These are phyloP conservation scores for Calocybe indica DNA, from an alignment of 768 basidiomycete genomes.

Conservation along the genomic window DNA sequence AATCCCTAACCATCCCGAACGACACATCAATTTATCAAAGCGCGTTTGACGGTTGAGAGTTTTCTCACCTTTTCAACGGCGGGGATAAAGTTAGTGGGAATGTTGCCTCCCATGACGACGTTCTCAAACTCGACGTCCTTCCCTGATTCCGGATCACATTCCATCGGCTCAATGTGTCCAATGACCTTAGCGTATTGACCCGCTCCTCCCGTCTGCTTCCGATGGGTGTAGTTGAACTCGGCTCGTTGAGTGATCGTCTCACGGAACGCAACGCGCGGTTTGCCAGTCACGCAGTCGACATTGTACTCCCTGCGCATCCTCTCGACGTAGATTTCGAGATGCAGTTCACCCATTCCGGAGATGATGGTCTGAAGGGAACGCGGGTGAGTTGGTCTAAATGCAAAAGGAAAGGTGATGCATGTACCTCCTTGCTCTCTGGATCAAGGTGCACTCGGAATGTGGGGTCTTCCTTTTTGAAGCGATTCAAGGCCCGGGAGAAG, in stretches of 20 bases:
- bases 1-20: conserved; percentile 60
- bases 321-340: conserved; percentile 98
- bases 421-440: conserved; percentile 86
- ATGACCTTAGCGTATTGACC: conserved; percentile 95
- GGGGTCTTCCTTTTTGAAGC: conserved; percentile 98
- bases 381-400: background rate
- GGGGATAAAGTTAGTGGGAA: conserved; percentile 89
- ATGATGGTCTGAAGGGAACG: conserved; percentile 75
- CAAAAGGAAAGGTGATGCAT: background rate
- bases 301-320: conserved; percentile 98
- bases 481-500: conserved; percentile 93
- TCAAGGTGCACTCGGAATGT: conserved; percentile 98
- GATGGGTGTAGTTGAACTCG: conserved; percentile 88
- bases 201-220: conserved; percentile 97
- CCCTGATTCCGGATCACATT: conserved; percentile 62
- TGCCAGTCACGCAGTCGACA: conserved; percentile 88
- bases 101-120: conserved; percentile 85
- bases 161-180: conserved; percentile 90
- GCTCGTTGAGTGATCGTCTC: conserved; percentile 86
- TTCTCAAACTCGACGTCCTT: conserved; percentile 84
- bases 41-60: background rate
- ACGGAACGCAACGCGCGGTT: conserved; percentile 94
- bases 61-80: conserved; percentile 81
- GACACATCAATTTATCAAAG: background rate
- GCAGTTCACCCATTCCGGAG: conserved; percentile 98